phyloP scores from a whole-genome alignment of 805 yeast species.

The Nakazawaea siamensis region DNA sequence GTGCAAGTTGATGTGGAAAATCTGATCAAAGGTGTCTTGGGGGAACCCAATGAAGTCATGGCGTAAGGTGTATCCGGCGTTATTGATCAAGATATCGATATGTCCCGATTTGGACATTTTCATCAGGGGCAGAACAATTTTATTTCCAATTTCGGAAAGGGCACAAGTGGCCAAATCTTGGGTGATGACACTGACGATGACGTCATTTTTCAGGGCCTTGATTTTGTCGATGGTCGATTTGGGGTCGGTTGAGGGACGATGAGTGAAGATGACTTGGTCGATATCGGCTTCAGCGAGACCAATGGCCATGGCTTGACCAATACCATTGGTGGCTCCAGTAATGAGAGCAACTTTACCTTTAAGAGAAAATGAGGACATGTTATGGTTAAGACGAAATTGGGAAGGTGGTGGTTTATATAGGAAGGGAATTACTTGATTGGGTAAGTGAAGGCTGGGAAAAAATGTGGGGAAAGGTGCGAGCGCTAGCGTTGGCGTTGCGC shows the following conservation, averaged over 20 bases:
- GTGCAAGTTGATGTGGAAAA: slow-evolving; percentile 31
- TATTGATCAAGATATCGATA: slow-evolving; percentile 25
- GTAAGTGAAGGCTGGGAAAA: no score
- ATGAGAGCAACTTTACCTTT: slow-evolving; percentile 34
- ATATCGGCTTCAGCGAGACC: slow-evolving; percentile 47
- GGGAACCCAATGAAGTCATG: slow-evolving; percentile 26
- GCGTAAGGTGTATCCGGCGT: slow-evolving; percentile 27
- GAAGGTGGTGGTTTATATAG: no score
- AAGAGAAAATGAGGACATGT: slow-evolving; percentile 23
- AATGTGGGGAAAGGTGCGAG: no score
- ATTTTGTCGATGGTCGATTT: slow-evolving; percentile 20
- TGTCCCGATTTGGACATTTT: slow-evolving; percentile 20
- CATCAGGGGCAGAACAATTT: slow-evolving; percentile 23
- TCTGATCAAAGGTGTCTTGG: slow-evolving; percentile 28
- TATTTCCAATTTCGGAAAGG: slow-evolving; percentile 21
- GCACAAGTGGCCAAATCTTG: slow-evolving; percentile 20
- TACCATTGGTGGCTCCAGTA: slow-evolving; percentile 55
- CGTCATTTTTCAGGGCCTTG: slow-evolving; percentile 17
- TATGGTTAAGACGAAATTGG: no score
- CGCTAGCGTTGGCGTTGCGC: no score
- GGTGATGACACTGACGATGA: slow-evolving; percentile 18
- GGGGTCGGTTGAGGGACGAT: slow-evolving; percentile 24
- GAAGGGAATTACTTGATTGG: no score
- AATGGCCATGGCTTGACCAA: slow-evolving; percentile 43
- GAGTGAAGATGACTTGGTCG: slow-evolving; percentile 27